Base-by-base conservation (phyloP, 2,329 filamentous ascomycete genomes). In the Pseudomassariella vexata region DNA sequence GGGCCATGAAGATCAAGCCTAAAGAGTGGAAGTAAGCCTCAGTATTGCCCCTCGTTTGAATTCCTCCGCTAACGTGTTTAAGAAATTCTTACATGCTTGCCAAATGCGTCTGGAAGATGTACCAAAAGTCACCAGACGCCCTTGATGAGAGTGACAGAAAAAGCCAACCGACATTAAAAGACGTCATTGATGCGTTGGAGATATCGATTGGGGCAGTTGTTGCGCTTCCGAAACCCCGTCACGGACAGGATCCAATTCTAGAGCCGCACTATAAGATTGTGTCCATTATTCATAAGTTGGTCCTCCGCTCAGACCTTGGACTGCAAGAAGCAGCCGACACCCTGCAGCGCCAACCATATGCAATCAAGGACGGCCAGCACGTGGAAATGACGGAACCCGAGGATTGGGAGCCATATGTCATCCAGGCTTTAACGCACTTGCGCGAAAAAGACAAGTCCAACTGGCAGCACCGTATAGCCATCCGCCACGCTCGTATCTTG, bases 221-320 rank as follows among this genome's bases (percentile, higher is more conserved):
- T 6, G 63, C 61, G 12, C 56, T 72, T 19, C 69, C 70, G 18
- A 76, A 76, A 41, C 70, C 71, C 5, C 63, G 72, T 10, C 64
- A 68, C 50, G 79, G 70, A 14, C 63, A 62, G 37, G 87, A 95
- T 39, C 87, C 85, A 0, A 80, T 94, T 16, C 70, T 95, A 11
- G 89, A 95, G 53, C 89, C 89, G 4, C 88, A 95, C 53, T 95
- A 94, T 66, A 95, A 94, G 60, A 80, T 95, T 14, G 73, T 92
- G 21, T 83, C 85, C 3, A 66, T 92, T 15, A 62, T 88, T 6
- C 79, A 94, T 61, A 95, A 95, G 56, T 70, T 95, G 16, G 83
- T 94, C 11, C 66, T 65, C 20, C 60, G 64, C 10, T 59, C 61
- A 10, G 67, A 74, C 19, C 45, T 78, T 5, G 39, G 59, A 3